Conservation (phyloP, 208 protist genomes). For the Trypanosoma platydactyli region DNA sequence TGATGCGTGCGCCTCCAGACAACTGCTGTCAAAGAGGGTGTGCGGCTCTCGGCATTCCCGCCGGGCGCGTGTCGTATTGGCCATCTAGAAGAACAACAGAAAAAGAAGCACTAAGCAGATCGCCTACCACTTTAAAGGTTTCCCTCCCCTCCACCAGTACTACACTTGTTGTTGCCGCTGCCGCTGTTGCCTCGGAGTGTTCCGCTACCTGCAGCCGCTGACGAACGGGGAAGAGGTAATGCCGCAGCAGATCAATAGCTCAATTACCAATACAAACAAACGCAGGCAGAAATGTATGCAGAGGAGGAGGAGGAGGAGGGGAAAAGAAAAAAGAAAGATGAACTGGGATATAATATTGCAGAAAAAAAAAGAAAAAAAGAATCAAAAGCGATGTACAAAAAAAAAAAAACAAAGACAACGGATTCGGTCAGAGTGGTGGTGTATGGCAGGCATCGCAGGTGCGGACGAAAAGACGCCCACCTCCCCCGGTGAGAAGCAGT, state of each 20-base stretch:
- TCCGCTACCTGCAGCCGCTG: too few species aligned
- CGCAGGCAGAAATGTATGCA: constrained; percentile 14
- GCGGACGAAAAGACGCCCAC: background rate
- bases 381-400: constrained; percentile 12
- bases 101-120: too few species aligned
- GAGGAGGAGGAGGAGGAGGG: too few species aligned
- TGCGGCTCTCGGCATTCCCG: constrained; percentile 23
- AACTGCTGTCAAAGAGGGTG: constrained; percentile 17
- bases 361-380: constrained; percentile 23
- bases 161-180: background rate
- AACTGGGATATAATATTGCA: background rate
- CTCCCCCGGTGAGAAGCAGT: background rate
- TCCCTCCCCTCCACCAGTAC: too few species aligned
- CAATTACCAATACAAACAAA: background rate
- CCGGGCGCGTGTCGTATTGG: background rate
- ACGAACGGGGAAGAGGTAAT: too few species aligned
- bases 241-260: background rate
- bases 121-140: too few species aligned
- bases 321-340: constrained; percentile 23
- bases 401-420: constrained; percentile 17
- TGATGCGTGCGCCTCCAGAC: constrained; percentile 11
- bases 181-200: background rate
- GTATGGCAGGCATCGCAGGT: background rate
- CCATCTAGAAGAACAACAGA: background rate
- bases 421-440: background rate